These are phyloP conservation scores for Macrophomina pseudophaseolina DNA, from an alignment of 2,329 filamentous ascomycete species.

Conservation along the genomic window DNA sequence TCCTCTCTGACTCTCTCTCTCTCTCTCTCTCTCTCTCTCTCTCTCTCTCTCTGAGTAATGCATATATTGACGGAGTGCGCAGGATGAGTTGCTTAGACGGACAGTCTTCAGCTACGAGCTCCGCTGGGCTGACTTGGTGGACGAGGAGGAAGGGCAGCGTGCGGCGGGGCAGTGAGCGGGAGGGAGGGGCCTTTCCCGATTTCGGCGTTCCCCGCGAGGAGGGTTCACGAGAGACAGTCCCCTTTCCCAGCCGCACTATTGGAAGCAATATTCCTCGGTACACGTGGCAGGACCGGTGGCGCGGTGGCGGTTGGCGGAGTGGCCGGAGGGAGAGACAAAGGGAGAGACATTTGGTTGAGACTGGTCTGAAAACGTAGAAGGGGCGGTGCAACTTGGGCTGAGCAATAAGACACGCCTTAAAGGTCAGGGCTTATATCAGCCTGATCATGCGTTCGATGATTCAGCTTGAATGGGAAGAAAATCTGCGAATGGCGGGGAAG, in stretches of 20 bases:
- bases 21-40: no score
- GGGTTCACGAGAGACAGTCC: neutral
- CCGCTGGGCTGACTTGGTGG: slow-evolving; percentile 59
- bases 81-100: slow-evolving; percentile 78
- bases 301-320: neutral
- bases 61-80: neutral
- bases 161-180: neutral
- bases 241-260: neutral
- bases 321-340: slow-evolving; percentile 8
- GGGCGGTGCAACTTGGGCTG: no score
- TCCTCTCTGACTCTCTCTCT: no score
- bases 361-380: no score
- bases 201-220: neutral
- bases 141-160: neutral
- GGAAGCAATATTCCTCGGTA: neutral
- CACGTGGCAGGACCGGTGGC: neutral
- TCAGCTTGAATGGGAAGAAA: no score
- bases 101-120: slow-evolving; percentile 82
- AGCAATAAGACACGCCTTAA: no score
- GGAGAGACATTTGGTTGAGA: neutral
- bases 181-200: neutral
- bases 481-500: no score
- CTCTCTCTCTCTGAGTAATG: no score
- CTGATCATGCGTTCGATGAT: no score
- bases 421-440: no score